Conservation (phyloP, 441 rosid species). For the Gossypium lobatum region DNA sequence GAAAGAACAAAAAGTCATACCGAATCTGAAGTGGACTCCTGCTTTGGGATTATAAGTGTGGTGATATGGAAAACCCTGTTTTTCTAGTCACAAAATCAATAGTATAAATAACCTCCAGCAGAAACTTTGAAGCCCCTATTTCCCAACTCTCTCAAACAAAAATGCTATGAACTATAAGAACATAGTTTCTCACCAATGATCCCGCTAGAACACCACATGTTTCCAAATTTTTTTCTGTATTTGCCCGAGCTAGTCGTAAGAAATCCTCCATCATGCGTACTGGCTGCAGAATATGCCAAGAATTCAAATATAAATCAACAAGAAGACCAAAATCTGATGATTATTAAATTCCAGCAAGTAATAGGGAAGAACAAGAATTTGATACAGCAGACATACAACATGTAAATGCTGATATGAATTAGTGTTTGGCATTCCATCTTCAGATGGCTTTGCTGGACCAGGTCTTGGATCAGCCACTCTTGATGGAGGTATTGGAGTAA, state of each 20-base stretch:
- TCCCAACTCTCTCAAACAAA: background rate
- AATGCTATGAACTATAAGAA: conserved; percentile 5
- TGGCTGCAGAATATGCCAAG: conserved; percentile 44
- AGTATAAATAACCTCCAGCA: conserved; percentile 13
- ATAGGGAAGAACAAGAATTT: conserved; percentile 10
- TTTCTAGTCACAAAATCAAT: conserved; percentile 43
- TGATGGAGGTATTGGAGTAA: conserved; percentile 69
- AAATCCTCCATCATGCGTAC: conserved; percentile 86
- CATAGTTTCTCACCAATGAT: conserved; percentile 55
- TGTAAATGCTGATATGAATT: conserved; percentile 73
- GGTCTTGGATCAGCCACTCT: conserved; percentile 99
- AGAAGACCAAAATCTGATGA: conserved; percentile 1
- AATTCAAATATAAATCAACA: conserved; percentile 7
- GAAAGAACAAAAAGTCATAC: conserved; percentile 29
- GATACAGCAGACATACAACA: conserved; percentile 48
- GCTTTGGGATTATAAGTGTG: conserved; percentile 90
- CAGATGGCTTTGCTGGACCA: conserved; percentile 71
- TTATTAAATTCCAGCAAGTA: conserved; percentile 1
- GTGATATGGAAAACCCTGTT: conserved; percentile 91
- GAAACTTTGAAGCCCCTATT: background rate
- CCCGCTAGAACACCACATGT: conserved; percentile 97
- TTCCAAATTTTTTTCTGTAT: conserved; percentile 81
- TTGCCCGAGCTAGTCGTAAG: conserved; percentile 68
- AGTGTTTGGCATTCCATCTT: conserved; percentile 42
- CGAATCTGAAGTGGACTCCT: conserved; percentile 94